Base-by-base conservation (phyloP, 2,329 filamentous ascomycete genomes). In the Alternaria arbusti region DNA sequence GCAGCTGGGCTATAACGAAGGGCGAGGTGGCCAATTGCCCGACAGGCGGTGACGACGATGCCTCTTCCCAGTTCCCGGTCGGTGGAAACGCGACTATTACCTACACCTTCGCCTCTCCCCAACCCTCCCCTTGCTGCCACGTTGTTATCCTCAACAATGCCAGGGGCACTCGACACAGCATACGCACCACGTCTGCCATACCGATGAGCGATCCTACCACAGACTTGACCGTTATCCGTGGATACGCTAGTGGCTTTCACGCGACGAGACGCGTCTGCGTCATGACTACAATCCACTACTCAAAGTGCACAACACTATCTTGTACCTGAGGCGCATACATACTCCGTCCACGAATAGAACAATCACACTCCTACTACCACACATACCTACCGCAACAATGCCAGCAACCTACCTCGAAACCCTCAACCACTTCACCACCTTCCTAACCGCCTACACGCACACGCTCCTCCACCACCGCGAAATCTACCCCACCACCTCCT, bases 391-490 rank as follows among this genome's bases (percentile, higher is more conserved):
- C 36, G 36, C 36, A 30, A 59, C 59, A 23, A 78, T 77, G 76
- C 65, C 73, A 17, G 64, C 70, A 15, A 78, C 76, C 55, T 79
- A 78, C 66, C 68, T 71, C 66, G 65, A 71, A 56, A 87, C 94
- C 69, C 86, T 94, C 68, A 82, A 84, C 61, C 87, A 89, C 55
- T 94, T 97, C 81, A 88, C 87, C 65, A 88, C 90, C 74, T 97
- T 97, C 82, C 87, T 97, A 59, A 92, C 90, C 64, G 89, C 95
- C 66, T 88, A 91, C 72, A 88, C 95, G 67, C 94, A 97, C 84
- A 92, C 93, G 63, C 90, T 97, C 72, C 88, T 97, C 70, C 95
- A 90, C 83, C 89, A 96, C 74, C 91, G 94, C 71, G 81, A 81
- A 63, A 88, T 97, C 74, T 97, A 97, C 80, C 93, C 94, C 0